phyloP scores from a whole-genome alignment of 78 protist genomes.

The Cavenderia fasciculata region DNA sequence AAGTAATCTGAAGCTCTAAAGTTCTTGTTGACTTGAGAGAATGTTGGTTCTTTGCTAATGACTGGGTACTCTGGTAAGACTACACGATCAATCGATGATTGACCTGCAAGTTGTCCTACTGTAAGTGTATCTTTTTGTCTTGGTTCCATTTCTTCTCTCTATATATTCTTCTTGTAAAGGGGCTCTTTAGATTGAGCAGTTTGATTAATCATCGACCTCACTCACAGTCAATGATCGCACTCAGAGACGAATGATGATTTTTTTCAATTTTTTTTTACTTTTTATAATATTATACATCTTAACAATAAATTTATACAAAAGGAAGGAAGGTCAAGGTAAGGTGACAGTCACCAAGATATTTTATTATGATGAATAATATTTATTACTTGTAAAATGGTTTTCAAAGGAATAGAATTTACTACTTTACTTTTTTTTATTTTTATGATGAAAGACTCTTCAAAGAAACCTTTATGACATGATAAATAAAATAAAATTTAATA shows the following conservation, averaged over 20 bases:
- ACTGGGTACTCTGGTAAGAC: conserved; percentile 39
- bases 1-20: conserved; percentile 39
- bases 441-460: too few relatives aligned
- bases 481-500: too few relatives aligned
- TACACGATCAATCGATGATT: conserved; percentile 14
- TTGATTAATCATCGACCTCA: background rate
- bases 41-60: conserved; percentile 23
- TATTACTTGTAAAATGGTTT: too few relatives aligned
- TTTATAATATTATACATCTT: background rate
- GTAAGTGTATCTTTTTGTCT: background rate
- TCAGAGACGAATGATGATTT: background rate
- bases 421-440: too few relatives aligned
- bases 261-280: background rate
- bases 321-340: too few relatives aligned
- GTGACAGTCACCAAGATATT: too few relatives aligned
- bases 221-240: background rate
- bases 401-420: too few relatives aligned
- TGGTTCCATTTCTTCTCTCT: background rate
- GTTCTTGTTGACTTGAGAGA: background rate
- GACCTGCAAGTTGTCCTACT: background rate
- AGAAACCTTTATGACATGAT: too few relatives aligned
- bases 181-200: background rate
- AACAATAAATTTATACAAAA: background rate
- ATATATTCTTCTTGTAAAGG: background rate
- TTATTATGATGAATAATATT: too few relatives aligned